Conservation (phyloP, 2,329 filamentous ascomycete genomes). For the Fusarium sp. region DNA sequence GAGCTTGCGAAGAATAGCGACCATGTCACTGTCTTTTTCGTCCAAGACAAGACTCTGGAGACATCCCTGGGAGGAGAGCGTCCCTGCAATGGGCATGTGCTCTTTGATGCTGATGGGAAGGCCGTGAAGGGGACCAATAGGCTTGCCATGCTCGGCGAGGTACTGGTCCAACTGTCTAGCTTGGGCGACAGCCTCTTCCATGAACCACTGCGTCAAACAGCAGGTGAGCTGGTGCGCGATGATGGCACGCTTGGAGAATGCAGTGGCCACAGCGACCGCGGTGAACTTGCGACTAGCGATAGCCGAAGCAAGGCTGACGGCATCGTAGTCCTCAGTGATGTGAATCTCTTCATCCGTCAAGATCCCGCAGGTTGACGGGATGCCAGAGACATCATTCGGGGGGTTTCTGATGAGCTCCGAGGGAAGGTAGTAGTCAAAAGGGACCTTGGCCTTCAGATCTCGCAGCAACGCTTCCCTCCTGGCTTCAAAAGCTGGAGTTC, state of each 20-base stretch:
- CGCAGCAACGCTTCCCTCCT: constrained; percentile 40
- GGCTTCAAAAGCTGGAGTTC: constrained; percentile 41
- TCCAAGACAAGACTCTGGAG: neutral
- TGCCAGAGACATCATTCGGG: neutral
- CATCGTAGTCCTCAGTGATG: neutral
- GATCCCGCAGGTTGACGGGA: neutral
- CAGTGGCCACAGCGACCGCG: neutral
- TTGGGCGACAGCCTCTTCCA: neutral
- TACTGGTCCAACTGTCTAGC: neutral
- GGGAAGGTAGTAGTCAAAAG: constrained; percentile 44
- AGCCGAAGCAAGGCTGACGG: neutral
- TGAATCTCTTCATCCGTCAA: neutral
- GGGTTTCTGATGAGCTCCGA: constrained; percentile 12
- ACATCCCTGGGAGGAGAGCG: neutral
- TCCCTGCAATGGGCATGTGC: neutral
- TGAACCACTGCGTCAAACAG: constrained; percentile 2
- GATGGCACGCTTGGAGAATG: neutral
- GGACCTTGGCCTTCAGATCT: constrained; percentile 47
- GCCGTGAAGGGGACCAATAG: neutral
- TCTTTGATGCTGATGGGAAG: neutral
- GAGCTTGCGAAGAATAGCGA: neutral
- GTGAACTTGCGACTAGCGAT: neutral
- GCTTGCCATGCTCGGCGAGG: neutral
- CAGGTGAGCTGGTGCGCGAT: neutral
- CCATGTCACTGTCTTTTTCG: neutral